These are phyloP conservation scores for Candida khao-thaluensis DNA, from an alignment of 805 yeast species.

Conservation along the genomic window DNA sequence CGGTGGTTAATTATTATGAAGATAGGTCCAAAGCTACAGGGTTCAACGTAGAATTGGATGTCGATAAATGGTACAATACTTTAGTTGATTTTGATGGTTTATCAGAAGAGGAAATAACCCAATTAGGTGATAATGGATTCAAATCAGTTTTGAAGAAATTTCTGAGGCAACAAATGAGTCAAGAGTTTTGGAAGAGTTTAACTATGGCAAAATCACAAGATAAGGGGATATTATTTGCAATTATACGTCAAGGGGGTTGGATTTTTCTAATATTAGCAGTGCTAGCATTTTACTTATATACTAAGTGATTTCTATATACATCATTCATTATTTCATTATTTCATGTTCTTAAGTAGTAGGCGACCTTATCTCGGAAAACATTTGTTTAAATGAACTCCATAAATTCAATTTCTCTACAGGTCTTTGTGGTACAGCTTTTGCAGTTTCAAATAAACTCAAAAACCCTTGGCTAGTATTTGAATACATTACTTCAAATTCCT, in stretches of 20 bases:
- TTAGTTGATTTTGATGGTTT: conserved; percentile 37
- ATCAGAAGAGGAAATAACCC: conserved; percentile 17
- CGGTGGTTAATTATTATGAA: conserved; percentile 44
- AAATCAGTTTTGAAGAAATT: conserved; percentile 39
- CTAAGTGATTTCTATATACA: neutral
- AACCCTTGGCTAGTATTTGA: conserved; percentile 16
- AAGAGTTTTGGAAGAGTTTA: conserved; percentile 24
- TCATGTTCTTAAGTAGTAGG: no score
- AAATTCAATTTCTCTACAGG: conserved; percentile 22
- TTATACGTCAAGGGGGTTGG: neutral
- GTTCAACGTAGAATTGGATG: conserved; percentile 51
- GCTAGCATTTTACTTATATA: neutral
- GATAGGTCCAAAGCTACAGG: conserved; percentile 55
- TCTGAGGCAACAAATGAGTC: conserved; percentile 47
- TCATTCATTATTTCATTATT: neutral
- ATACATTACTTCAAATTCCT: conserved; percentile 7
- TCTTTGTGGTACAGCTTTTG: conserved; percentile 17
- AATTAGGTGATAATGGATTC: conserved; percentile 36
- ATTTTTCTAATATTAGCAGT: neutral
- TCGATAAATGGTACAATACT: conserved; percentile 54
- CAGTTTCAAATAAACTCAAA: conserved; percentile 14
- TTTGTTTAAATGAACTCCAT: conserved; percentile 32
- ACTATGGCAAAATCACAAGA: conserved; percentile 6
- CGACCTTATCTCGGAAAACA: conserved; percentile 18
- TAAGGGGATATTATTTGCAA: conserved; percentile 15